Percentiles rank a stretch among this genome's conserved stretches.
These are phyloP conservation scores for Aspergillus sp. DNA, from an alignment of 2,329 filamentous ascomycete genomes.

Conservation along the genomic window DNA sequence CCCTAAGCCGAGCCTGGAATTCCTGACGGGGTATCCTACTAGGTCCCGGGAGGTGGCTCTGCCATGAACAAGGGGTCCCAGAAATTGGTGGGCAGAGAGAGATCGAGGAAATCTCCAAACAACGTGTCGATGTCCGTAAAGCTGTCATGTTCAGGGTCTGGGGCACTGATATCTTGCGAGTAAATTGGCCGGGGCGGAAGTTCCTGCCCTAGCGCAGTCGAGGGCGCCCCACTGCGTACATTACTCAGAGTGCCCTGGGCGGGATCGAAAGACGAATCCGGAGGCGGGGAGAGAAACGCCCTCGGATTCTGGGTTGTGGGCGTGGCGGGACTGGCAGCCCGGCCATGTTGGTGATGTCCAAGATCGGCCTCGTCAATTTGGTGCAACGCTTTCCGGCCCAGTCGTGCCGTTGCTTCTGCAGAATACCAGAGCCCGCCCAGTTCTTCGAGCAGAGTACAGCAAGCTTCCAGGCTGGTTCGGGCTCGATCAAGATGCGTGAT, in stretches of 20 bases:
- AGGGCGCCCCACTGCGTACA: neutral
- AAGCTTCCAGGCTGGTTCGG: conserved; percentile 38
- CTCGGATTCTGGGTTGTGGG: neutral
- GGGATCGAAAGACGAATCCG: neutral
- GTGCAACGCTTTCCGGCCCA: conserved; percentile 41
- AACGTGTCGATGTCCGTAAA: conserved; percentile 39
- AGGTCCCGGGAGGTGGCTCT: conserved; percentile 6
- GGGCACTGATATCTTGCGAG: conserved; percentile 48
- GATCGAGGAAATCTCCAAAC: conserved; percentile 39
- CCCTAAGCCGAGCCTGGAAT: neutral
- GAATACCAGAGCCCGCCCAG: conserved; percentile 42
- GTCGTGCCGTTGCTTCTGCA: conserved; percentile 44
- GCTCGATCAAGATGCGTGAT: conserved; percentile 41
- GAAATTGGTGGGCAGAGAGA: conserved; percentile 39
- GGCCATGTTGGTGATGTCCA: conserved; percentile 15
- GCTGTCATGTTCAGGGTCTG: conserved; percentile 41
- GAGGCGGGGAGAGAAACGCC: neutral
- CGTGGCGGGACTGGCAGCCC: conserved; percentile 11
- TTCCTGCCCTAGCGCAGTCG: neutral
- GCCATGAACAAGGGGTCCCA: conserved; percentile 38
- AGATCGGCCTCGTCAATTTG: conserved; percentile 28
- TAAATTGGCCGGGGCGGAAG: conserved; percentile 34
- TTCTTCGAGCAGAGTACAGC: conserved; percentile 38
- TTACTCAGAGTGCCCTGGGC: neutral
- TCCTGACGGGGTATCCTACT: neutral